Percentiles rank a stretch among this genome's conserved stretches.
phyloP scores from a whole-genome alignment of 257 asterid species.

The Plectranthus barbatus region DNA sequence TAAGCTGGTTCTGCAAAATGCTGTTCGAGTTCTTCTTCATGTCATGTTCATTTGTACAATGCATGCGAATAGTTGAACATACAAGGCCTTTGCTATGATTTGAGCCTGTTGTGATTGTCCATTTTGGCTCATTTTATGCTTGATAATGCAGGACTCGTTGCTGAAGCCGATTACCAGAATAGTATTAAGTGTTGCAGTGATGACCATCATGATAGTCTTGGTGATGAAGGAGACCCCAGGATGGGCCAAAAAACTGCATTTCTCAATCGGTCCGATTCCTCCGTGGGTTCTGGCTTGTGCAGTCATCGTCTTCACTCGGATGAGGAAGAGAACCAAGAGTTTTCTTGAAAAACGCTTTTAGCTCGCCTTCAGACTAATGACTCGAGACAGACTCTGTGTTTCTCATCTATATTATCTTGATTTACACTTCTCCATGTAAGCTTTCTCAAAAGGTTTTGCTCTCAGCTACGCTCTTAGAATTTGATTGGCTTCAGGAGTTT shows the following conservation, averaged over 20 bases:
- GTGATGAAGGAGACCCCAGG: constrained; percentile 57
- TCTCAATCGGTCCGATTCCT: constrained; percentile 41
- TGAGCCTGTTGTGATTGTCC: not conserved
- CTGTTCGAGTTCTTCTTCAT: not conserved
- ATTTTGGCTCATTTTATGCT: constrained; percentile 9
- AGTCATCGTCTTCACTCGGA: constrained; percentile 69
- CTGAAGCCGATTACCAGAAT: constrained; percentile 65
- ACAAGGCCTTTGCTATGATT: not conserved
- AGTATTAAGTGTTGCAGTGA: constrained; percentile 44
- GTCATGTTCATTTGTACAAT: not conserved
- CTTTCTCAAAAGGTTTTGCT: constrained; percentile 3
- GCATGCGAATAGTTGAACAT: constrained; percentile 3
- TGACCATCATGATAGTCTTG: constrained; percentile 40
- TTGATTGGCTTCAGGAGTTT: not conserved
- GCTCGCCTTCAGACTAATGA: not conserved
- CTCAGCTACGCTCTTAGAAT: not conserved
- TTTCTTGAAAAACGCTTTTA: constrained; percentile 36
- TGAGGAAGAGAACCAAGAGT: constrained; percentile 72
- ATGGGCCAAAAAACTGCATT: constrained; percentile 53
- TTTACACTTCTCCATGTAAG: constrained; percentile 10
- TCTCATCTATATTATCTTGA: not conserved
- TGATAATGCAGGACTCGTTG: constrained; percentile 56
- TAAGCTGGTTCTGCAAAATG: not conserved
- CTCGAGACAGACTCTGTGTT: not conserved
- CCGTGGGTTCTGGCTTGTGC: constrained; percentile 88